Percentiles rank a stretch among this genome's conserved stretches.
Conservation (phyloP, 1,139 yeast genomes). For the Lodderomyces beijingensis region DNA sequence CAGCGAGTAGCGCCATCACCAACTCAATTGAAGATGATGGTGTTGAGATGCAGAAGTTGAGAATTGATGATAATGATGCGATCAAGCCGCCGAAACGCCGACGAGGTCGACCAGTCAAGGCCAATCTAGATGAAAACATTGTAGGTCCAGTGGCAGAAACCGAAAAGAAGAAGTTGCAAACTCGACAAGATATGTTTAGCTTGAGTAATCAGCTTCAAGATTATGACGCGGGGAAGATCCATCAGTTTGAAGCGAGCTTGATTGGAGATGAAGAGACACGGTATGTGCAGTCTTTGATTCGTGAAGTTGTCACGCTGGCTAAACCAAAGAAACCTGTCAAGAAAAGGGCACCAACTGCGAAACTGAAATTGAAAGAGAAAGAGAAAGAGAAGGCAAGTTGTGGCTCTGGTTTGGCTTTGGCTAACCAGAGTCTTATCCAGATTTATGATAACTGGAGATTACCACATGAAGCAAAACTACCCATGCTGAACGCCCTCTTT, state of each 20-base stretch:
- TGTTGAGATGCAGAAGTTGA: no score
- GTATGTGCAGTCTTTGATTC: constrained; percentile 2
- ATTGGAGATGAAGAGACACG: constrained; percentile 1
- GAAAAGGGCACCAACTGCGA: background rate
- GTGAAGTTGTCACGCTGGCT: background rate
- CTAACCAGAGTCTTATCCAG: constrained; percentile 4
- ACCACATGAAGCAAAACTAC: constrained; percentile 7
- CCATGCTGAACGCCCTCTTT: constrained; percentile 7
- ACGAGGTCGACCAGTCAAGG: no score
- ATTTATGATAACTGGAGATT: constrained; percentile 13
- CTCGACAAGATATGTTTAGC: no score
- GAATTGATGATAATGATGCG: no score
- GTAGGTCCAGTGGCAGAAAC: no score
- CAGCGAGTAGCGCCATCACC: no score
- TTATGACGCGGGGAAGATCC: background rate
- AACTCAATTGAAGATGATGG: no score
- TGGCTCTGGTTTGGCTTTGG: no score
- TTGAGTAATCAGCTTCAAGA: background rate
- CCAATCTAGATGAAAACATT: no score
- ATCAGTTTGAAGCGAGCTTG: constrained; percentile 2
- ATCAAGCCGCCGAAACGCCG: no score
- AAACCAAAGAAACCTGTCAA: background rate
- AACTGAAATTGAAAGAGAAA: background rate
- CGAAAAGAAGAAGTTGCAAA: no score
- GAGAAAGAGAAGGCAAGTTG: no score